Base-by-base conservation (phyloP, 345 rosid species). In the Eucalyptus melliodora region DNA sequence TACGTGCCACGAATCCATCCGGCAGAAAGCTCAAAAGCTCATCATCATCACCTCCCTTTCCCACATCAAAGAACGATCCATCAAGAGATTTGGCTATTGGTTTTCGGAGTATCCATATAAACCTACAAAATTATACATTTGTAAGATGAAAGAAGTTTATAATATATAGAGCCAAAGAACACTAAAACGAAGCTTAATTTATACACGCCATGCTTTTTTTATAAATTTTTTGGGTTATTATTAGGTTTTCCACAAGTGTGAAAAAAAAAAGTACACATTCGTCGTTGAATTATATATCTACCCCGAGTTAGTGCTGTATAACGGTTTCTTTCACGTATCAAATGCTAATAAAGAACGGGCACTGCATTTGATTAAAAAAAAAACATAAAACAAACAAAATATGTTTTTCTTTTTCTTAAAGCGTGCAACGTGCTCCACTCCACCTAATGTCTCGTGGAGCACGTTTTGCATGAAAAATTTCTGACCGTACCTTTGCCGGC, bases 1-100 rank as follows among this genome's bases (percentile, higher is more conserved):
- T 94, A 37, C 95, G 90, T 16, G 51, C 77, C 24, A 91, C 3
- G 89, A 96, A 97, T 59, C 97, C 98, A 19, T 91, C 93, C 0
- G 98, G 99, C 49, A 96, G 87, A 85, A 87, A 93, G 31, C 90
- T 50, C 9, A 81, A 83, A 37, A 30, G 16, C 27, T 93, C 91
- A 15, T 80, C 88, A 9, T n/a, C 51, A 16, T 30, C 88, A 2
- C 37, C 56, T 15, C 26, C 87, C 2, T 31, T 69, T 31, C 24
- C 81, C 12, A 17, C 42, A 9, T 69, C 81, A 34, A 69, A 69
- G 80, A 16, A 69, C 9, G 81, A 69, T n/a, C 42, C 42, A 69
- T 69, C 81, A 9, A 69, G 24, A 34, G 81, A 69, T 31, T 69
- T 69, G 42, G 3, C 24, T 5, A 21, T 69, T 17, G 81, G 81